These are phyloP conservation scores for Candida chauliodis DNA, from an alignment of 805 yeast genomes.

Conservation along the genomic window DNA sequence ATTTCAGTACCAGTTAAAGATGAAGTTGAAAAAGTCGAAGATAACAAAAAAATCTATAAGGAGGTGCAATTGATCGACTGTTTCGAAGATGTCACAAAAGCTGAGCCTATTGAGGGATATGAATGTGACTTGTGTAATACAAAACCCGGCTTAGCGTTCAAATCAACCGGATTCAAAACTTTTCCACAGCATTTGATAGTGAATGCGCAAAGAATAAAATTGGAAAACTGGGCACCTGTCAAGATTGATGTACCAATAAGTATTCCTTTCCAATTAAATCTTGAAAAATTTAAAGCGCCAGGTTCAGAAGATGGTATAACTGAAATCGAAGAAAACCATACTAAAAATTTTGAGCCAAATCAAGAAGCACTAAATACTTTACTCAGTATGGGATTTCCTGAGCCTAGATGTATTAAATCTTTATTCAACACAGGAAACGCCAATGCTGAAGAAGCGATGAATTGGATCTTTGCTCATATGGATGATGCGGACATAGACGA, in stretches of 20 bases:
- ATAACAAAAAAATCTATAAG: slow-evolving; percentile 42
- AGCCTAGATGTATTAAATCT: slow-evolving; percentile 61
- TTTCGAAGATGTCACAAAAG: slow-evolving; percentile 40
- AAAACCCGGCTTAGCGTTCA: slow-evolving; percentile 29
- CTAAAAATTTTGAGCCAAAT: slow-evolving; percentile 53
- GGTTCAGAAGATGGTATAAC: slow-evolving; percentile 36
- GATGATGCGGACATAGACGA: slow-evolving; percentile 78
- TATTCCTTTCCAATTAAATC: slow-evolving; percentile 44
- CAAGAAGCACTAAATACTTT: slow-evolving; percentile 51
- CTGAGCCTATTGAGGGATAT: slow-evolving; percentile 59
- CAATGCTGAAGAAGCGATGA: slow-evolving; percentile 70
- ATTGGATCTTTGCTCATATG: slow-evolving; percentile 86
- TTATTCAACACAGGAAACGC: slow-evolving; percentile 69
- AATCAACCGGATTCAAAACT: slow-evolving; percentile 49
- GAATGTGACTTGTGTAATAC: slow-evolving; percentile 55
- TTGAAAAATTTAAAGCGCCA: slow-evolving; percentile 39
- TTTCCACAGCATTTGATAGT: slow-evolving; percentile 71
- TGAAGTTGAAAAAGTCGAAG: slow-evolving; percentile 34
- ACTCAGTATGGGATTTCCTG: slow-evolving; percentile 84
- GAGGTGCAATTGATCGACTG: slow-evolving; percentile 48
- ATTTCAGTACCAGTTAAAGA: slow-evolving; percentile 58
- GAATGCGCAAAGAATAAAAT: slow-evolving; percentile 73
- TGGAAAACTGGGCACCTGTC: slow-evolving; percentile 87
- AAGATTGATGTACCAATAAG: slow-evolving; percentile 73
- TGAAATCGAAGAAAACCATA: slow-evolving; percentile 16